phyloP scores from a whole-genome alignment of 176 grass and related monocot genomes.

The Carex parvula region DNA sequence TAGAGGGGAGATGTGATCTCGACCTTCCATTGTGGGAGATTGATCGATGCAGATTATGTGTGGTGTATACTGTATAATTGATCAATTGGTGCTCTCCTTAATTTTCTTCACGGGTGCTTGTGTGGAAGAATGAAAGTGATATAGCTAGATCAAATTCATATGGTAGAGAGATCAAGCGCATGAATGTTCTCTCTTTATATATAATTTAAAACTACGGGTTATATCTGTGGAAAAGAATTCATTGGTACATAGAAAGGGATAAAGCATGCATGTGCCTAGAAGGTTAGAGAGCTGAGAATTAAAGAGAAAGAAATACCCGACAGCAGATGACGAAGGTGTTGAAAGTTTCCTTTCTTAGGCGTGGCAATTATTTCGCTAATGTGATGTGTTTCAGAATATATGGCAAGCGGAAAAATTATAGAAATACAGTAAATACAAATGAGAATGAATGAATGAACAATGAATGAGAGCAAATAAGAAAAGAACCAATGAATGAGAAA shows the following conservation, averaged over 20 bases:
- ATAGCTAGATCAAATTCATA: too few relatives aligned
- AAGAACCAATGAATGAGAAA: background rate
- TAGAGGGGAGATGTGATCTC: slow-evolving; percentile 14
- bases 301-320: background rate
- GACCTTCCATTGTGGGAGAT: slow-evolving; percentile 28
- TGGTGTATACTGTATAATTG: slow-evolving; percentile 17
- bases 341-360: slow-evolving; percentile 3
- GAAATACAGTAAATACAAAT: background rate
- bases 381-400: background rate
- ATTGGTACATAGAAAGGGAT: background rate
- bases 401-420: background rate
- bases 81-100: background rate
- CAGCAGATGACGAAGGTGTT: background rate
- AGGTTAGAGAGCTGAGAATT: background rate
- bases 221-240: slow-evolving; percentile 5
- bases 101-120: slow-evolving; percentile 19
- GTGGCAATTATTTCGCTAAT: background rate
- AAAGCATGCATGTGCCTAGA: slow-evolving; percentile 11
- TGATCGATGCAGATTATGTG: slow-evolving; percentile 1
- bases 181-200: background rate
- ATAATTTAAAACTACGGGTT: background rate
- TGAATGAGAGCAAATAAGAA: background rate
- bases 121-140: slow-evolving; percentile 6
- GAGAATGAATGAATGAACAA: slow-evolving; percentile 9
- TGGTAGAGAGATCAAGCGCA: background rate